These are phyloP conservation scores for Lactarius pseudohatsudake DNA, from an alignment of 768 basidiomycete genomes.

Conservation along the genomic window DNA sequence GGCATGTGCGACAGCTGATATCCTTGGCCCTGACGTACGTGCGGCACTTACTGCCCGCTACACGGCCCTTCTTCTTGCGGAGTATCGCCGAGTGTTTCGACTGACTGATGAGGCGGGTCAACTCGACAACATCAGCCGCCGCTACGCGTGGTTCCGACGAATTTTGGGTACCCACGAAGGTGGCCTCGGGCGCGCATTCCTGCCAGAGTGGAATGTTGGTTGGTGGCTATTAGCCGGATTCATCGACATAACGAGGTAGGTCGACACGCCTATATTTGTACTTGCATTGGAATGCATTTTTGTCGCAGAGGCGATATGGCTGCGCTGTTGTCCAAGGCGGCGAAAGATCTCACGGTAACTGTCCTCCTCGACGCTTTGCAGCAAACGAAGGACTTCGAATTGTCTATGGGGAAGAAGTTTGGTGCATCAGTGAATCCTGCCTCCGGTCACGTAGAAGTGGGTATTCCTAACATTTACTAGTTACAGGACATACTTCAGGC, in stretches of 20 bases:
- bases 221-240: slow-evolving; percentile 84
- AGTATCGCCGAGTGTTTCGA: slow-evolving; percentile 94
- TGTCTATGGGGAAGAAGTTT: slow-evolving; percentile 79
- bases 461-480: slow-evolving; percentile 38
- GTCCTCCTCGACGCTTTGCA: slow-evolving; percentile 83
- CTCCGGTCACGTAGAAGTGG: not conserved
- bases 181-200: slow-evolving; percentile 82
- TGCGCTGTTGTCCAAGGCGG: slow-evolving; percentile 75
- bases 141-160: slow-evolving; percentile 94
- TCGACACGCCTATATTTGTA: not conserved
- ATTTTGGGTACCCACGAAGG: slow-evolving; percentile 83
- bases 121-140: slow-evolving; percentile 87
- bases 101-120: slow-evolving; percentile 94
- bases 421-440: slow-evolving; percentile 57
- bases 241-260: slow-evolving; percentile 84
- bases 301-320: slow-evolving; percentile 75
- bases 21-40: slow-evolving; percentile 83
- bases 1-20: slow-evolving; percentile 87
- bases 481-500: slow-evolving; percentile 62
- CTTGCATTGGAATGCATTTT: not conserved
- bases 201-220: slow-evolving; percentile 81
- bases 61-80: slow-evolving; percentile 85
- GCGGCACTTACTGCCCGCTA: slow-evolving; percentile 84
- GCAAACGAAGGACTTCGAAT: slow-evolving; percentile 85
- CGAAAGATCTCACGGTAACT: slow-evolving; percentile 70